Base-by-base conservation (phyloP, 2,329 filamentous ascomycete species). In the Sporothrix dimorphospora region DNA sequence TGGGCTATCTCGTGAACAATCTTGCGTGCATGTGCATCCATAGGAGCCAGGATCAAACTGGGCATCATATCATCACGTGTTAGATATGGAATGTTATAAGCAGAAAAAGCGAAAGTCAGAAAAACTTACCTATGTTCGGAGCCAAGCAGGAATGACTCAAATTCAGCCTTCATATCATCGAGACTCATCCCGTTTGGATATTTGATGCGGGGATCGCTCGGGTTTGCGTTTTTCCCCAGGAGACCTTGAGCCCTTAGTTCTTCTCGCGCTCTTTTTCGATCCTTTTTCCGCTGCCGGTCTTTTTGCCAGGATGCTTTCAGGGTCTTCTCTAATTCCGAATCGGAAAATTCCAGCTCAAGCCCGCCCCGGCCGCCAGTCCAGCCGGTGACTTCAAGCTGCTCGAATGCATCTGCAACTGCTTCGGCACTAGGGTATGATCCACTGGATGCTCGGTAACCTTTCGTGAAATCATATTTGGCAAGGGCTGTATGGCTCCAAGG, bases 331-430 rank as follows among this genome's bases (percentile, higher is more conserved):
- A 93, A 79, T 70, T 94, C 92, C 0, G 88, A 88, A 76, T 94
- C 92, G 0, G 87, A 88, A 9, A 91, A 79, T 27, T 88, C 83
- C 2, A 75, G 4, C 2, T 72, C 42, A 2, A 71, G 40, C 0
- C 40, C 27, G n/a, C 42, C 59, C 7, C 30, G 90, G 89, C 34
- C 90, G 86, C 21, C 30, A 19, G 92, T 87, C 81, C 92, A 93
- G 77, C 97, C 93, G 91, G 96, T 95, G 59, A 97, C 84, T 78
- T 97, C 94, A 75, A 97, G 91, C 9, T 89, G 92, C 73, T 91
- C 89, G 73, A 89, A 87, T 1, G 81, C 81, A 72, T 90, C 80
- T 11, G 82, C 81, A 75, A 84, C 80, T 45, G 80, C 77, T 27
- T 80, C 79, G 40, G 84, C 83, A 72, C 79, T 83, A 8, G 81